Base-by-base conservation (phyloP, 371 early-diverging fungal genomes). In the Mucor saturninus region DNA sequence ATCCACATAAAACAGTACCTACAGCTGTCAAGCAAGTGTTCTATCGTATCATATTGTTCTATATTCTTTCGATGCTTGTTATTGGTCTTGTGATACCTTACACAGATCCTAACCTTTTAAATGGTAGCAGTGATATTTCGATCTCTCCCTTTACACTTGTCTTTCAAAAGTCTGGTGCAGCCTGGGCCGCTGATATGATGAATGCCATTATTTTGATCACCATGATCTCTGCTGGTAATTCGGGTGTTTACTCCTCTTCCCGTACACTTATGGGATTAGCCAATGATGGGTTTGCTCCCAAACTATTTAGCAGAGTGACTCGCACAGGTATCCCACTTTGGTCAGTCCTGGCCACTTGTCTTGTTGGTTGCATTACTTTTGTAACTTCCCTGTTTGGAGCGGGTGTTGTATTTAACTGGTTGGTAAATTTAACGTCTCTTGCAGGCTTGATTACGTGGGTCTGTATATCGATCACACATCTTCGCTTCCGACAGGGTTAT, bases 381-480 rank as follows among this genome's bases (percentile, higher is more conserved):
- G 64, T 84, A 46, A 78, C 80, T 3, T 72, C 72, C 48, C 54
- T 86, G 15, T 79, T 81, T 29, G 78, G 83, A 14, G 84, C 86
- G 5, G 89, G 89, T 29, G 79, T 83, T n/a, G 89, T 92, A 3
- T 95, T 91, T 71, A 81, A 71, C 53, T 92, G 91, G 86, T 73
- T 94, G 38, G 73, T 90, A 53, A 82, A 78, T 62, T 62, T 94
- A 14, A 83, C 91, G 3, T 87, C 90, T 0, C 78, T 90, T n/a
- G 87, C 96, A 2, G 93, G 93, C 39, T 83, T 95, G 51, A 81
- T 92, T 51, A 87, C 91, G 39, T 96, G 95, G 95, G 62, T 92
- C 21, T 81, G 85, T 46, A 94, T 95, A 62, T 79, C 86, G 4
- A 66, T 89, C 39, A 89, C 89, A 4, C 94, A 95, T 67, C 73